These are phyloP conservation scores for Diaporthe sp. DNA, from an alignment of 2,329 filamentous ascomycete species.

Conservation along the genomic window DNA sequence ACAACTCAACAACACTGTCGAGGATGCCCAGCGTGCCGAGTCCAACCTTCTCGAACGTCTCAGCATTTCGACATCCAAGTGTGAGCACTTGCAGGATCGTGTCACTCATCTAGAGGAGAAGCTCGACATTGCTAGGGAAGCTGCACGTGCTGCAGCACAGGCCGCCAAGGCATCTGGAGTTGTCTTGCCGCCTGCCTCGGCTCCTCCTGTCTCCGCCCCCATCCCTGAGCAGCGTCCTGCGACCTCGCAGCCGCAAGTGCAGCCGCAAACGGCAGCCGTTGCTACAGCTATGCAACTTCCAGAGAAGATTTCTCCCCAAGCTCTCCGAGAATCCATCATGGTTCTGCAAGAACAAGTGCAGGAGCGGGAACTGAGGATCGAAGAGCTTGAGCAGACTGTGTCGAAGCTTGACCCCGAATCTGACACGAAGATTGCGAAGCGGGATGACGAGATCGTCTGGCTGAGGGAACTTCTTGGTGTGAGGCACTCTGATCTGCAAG, in stretches of 20 bases:
- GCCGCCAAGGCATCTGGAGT: slow-evolving; percentile 73
- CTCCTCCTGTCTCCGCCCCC: slow-evolving; percentile 44
- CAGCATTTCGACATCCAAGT: slow-evolving; percentile 85
- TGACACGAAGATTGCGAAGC: slow-evolving; percentile 86
- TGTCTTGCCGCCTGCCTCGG: slow-evolving; percentile 51
- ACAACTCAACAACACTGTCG: slow-evolving; percentile 78
- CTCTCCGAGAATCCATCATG: slow-evolving; percentile 94
- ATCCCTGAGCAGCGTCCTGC: slow-evolving; percentile 44
- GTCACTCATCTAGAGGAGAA: slow-evolving; percentile 90
- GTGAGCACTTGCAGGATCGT: slow-evolving; percentile 87
- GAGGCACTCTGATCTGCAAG: slow-evolving; percentile 89
- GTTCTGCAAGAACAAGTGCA: slow-evolving; percentile 97
- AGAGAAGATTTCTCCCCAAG: slow-evolving; percentile 94
- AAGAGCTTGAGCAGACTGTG: slow-evolving; percentile 83
- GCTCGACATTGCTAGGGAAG: slow-evolving; percentile 89
- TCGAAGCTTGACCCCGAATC: slow-evolving; percentile 81
- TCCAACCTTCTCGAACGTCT: slow-evolving; percentile 85
- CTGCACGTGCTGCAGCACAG: slow-evolving; percentile 84
- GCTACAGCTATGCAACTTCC: slow-evolving; percentile 68
- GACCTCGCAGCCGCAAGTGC: slow-evolving; percentile 44
- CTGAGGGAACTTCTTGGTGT: slow-evolving; percentile 93
- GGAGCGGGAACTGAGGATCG: slow-evolving; percentile 90
- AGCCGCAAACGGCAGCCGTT: slow-evolving; percentile 53
- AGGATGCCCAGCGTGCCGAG: slow-evolving; percentile 87
- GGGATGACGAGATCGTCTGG: slow-evolving; percentile 95